phyloP scores from a whole-genome alignment of 2,329 filamentous ascomycete species.

The Plectosphaerella sp. region DNA sequence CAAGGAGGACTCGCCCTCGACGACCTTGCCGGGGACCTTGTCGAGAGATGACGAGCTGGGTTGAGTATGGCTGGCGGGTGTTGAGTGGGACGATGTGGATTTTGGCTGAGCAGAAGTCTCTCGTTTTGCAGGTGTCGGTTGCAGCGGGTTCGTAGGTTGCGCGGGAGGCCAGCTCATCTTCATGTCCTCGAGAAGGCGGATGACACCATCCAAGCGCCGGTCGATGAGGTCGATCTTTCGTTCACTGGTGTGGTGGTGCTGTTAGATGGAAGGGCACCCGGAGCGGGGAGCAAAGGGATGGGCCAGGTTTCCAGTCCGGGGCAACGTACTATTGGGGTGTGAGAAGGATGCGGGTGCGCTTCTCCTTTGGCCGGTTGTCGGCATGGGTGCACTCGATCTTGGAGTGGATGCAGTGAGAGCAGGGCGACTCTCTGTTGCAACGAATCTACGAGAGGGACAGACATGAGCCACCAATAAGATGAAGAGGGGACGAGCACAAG shows the following conservation, averaged over 20 bases:
- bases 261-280: neutral
- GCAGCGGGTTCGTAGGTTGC: neutral
- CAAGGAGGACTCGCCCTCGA: conserved; percentile 40
- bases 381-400: conserved; percentile 31
- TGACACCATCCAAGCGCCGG: conserved; percentile 26
- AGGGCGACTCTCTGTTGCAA: conserved; percentile 30
- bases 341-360: conserved; percentile 29
- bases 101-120: neutral
- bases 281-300: neutral
- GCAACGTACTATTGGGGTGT: conserved; percentile 30
- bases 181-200: conserved; percentile 26
- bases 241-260: conserved; percentile 18
- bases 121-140: neutral
- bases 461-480: neutral
- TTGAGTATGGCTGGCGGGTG: neutral
- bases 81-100: neutral
- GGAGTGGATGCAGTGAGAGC: conserved; percentile 28
- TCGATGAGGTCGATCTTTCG: conserved; percentile 33
- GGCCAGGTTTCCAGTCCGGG: neutral
- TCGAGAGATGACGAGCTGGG: conserved; percentile 4
- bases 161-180: conserved; percentile 17
- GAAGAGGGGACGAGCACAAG: neutral
- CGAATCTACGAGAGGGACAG: conserved; percentile 20
- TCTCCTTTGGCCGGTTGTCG: conserved; percentile 26
- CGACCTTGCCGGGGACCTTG: conserved; percentile 21